These are phyloP conservation scores for Tetradesmus obliquus DNA, from an alignment of 139 green algal genomes.

Conservation along the genomic window DNA sequence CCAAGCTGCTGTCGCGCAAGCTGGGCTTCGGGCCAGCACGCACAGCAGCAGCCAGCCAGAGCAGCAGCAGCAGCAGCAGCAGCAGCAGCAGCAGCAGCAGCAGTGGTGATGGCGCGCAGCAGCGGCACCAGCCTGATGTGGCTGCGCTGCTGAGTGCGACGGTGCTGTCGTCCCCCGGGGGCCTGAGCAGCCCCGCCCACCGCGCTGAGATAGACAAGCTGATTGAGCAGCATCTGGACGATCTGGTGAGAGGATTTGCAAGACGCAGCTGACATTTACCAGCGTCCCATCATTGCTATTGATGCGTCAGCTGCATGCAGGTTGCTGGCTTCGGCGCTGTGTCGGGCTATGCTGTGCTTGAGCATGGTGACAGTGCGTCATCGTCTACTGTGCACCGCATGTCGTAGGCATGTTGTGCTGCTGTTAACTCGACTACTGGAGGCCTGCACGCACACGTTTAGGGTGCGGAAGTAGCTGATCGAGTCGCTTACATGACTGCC, in stretches of 20 bases:
- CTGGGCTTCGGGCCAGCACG: constrained; percentile 19
- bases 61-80: neutral
- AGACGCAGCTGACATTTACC: neutral
- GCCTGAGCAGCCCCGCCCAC: constrained; percentile 11
- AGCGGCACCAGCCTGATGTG: constrained; percentile 12
- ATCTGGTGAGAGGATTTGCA: constrained; percentile 1
- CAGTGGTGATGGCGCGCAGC: neutral
- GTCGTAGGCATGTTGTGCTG: no score
- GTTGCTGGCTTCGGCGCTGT: neutral
- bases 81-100: neutral
- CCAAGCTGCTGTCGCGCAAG: constrained; percentile 36
- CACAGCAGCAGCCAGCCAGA: neutral
- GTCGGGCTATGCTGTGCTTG: neutral
- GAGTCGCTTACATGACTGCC: neutral
- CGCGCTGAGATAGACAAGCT: constrained; percentile 3
- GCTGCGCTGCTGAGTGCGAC: neutral
- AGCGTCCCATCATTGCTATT: neutral
- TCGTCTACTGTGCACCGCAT: neutral
- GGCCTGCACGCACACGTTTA: no score
- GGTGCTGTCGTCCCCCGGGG: neutral
- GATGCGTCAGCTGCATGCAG: neutral
- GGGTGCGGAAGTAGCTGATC: no score
- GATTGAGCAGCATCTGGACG: constrained; percentile 12
- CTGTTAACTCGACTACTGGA: no score
- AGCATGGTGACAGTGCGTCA: neutral